These are phyloP conservation scores for Cyphellophora attinorum DNA, from an alignment of 2,329 filamentous ascomycete genomes.

Conservation along the genomic window DNA sequence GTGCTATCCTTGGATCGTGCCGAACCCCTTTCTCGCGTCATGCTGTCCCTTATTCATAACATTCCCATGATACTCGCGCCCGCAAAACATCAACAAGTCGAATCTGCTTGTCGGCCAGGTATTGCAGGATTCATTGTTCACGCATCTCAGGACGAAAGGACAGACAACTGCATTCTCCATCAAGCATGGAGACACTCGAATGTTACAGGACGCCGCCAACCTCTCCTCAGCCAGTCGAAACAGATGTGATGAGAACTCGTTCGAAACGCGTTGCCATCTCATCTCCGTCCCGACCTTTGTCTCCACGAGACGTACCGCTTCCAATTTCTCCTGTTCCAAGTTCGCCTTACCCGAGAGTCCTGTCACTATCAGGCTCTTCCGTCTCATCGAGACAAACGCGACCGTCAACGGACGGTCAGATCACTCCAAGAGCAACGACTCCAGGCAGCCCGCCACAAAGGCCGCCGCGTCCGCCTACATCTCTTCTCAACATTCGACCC, in stretches of 20 bases:
- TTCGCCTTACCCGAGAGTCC: neutral
- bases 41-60: neutral
- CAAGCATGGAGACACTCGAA: neutral
- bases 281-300: neutral
- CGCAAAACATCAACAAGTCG: no score
- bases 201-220: neutral
- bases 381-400: constrained; percentile 4
- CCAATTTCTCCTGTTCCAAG: neutral
- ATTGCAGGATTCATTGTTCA: no score
- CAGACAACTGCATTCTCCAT: neutral
- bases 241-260: neutral
- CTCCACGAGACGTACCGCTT: neutral
- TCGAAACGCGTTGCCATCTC: neutral
- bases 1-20: no score
- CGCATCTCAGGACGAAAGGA: neutral
- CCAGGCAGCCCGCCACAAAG: constrained; percentile 8
- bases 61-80: neutral
- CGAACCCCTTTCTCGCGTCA: neutral
- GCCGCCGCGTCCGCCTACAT: constrained; percentile 15
- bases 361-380: constrained; percentile 3
- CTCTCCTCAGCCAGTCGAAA: neutral
- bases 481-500: constrained; percentile 14
- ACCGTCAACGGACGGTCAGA: neutral
- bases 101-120: no score
- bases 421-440: neutral